A percentile compares a stretch with the other conserved stretches of the same genome.
phyloP scores from a whole-genome alignment of 495 filamentous ascomycete species.

The Diplogelasinospora grovesii region DNA sequence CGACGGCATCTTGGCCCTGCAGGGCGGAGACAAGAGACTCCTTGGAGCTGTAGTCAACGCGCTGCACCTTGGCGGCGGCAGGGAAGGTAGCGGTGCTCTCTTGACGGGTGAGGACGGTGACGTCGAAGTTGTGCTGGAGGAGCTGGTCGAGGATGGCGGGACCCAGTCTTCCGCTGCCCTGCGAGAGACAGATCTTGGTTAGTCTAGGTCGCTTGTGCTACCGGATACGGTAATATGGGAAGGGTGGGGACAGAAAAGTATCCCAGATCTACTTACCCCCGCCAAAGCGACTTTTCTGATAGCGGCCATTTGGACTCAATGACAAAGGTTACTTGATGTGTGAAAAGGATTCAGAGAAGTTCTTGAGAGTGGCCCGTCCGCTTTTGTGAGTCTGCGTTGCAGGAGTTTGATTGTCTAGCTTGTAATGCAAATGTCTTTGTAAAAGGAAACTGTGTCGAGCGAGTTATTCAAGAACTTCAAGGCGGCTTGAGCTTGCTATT shows the following conservation, averaged over 20 bases:
- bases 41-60: slow-evolving; percentile 47
- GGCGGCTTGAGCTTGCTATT: no score
- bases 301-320: no score
- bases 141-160: slow-evolving; percentile 44
- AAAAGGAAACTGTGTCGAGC: no score
- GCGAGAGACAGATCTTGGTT: slow-evolving; percentile 1
- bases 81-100: slow-evolving; percentile 29
- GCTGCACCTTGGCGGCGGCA: slow-evolving; percentile 31
- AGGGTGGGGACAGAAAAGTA: neutral
- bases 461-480: no score
- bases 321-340: no score
- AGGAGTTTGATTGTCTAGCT: no score
- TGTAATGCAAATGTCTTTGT: no score
- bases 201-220: neutral
- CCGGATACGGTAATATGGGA: neutral
- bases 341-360: no score
- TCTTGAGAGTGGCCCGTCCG: no score
- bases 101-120: slow-evolving; percentile 49
- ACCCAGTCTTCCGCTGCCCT: slow-evolving; percentile 53
- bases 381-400: no score
- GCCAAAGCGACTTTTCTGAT: slow-evolving; percentile 42
- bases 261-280: slow-evolving; percentile 34
- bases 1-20: slow-evolving; percentile 45
- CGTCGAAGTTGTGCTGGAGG: slow-evolving; percentile 43
- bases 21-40: slow-evolving; percentile 44